Conservation (phyloP, 768 basidiomycete genomes). For the Pleurotus tuoliensis region DNA sequence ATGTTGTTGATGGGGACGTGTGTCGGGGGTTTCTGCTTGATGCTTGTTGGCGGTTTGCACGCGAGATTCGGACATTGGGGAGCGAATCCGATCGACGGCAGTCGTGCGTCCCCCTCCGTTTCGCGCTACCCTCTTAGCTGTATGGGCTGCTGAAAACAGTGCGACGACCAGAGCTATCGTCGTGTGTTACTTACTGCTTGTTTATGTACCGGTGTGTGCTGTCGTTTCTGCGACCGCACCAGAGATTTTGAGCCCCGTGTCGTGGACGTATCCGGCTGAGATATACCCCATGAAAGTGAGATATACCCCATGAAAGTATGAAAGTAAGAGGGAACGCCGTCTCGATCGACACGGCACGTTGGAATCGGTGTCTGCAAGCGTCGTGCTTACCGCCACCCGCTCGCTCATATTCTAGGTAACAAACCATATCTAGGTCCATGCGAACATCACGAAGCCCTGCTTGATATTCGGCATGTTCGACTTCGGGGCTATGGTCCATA, state of each 20-base stretch:
- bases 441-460: conserved; percentile 70
- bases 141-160: conserved; percentile 51
- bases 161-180: conserved; percentile 66
- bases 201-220: conserved; percentile 53
- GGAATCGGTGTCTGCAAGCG: neutral
- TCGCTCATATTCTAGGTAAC: too few relatives aligned
- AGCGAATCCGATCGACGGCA: conserved; percentile 30
- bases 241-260: conserved; percentile 71
- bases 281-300: conserved; percentile 28
- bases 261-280: conserved; percentile 75
- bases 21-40: conserved; percentile 74
- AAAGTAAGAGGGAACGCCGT: conserved; percentile 29
- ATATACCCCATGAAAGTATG: too few relatives aligned
- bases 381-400: conserved; percentile 48
- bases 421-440: conserved; percentile 18
- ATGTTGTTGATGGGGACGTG: conserved; percentile 64
- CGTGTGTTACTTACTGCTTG: conserved; percentile 69
- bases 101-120: conserved; percentile 17
- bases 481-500: conserved; percentile 64
- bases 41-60: conserved; percentile 74
- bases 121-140: conserved; percentile 12
- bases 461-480: conserved; percentile 79
- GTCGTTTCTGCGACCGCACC: conserved; percentile 16
- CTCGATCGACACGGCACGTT: conserved; percentile 34
- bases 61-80: conserved; percentile 65